Conservation (phyloP, 2,329 filamentous ascomycete genomes). For the Fusarium sp. region DNA sequence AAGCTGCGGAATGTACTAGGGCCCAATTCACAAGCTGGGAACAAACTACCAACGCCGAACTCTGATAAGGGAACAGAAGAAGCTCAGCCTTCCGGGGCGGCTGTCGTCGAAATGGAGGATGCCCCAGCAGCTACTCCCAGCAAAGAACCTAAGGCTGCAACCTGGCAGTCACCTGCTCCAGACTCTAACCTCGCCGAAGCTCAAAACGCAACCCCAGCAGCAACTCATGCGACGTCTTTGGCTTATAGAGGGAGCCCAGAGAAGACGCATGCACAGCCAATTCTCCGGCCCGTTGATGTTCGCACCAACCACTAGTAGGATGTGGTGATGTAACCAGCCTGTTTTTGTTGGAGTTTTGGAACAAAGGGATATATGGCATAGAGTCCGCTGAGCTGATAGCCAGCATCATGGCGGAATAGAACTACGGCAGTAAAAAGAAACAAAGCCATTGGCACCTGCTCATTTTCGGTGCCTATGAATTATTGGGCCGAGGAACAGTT, state of each 20-base stretch:
- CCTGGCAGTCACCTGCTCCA: slow-evolving; percentile 29
- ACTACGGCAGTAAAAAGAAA: slow-evolving; percentile 34
- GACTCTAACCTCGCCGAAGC: slow-evolving; percentile 18
- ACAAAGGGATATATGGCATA: slow-evolving; percentile 43
- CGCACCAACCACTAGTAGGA: slow-evolving; percentile 50
- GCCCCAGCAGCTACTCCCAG: slow-evolving; percentile 28
- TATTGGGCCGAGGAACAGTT: neutral
- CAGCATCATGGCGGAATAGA: slow-evolving; percentile 43
- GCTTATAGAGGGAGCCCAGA: slow-evolving; percentile 75
- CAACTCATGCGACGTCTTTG: slow-evolving; percentile 62
- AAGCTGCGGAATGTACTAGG: slow-evolving; percentile 55
- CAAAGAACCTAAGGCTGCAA: slow-evolving; percentile 8
- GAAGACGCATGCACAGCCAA: slow-evolving; percentile 61
- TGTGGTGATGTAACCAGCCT: slow-evolving; percentile 25
- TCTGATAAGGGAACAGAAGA: slow-evolving; percentile 40
- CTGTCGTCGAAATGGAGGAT: slow-evolving; percentile 50
- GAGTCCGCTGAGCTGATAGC: slow-evolving; percentile 36
- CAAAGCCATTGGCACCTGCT: slow-evolving; percentile 9
- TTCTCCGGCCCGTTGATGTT: slow-evolving; percentile 53
- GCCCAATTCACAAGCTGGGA: slow-evolving; percentile 42
- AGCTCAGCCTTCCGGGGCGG: slow-evolving; percentile 25
- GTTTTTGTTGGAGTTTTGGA: slow-evolving; percentile 49
- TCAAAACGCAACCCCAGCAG: slow-evolving; percentile 51
- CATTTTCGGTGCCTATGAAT: slow-evolving; percentile 1
- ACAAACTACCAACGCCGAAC: slow-evolving; percentile 44